phyloP scores from a whole-genome alignment of 805 yeast genomes.

The Torulaspora franciscae region DNA sequence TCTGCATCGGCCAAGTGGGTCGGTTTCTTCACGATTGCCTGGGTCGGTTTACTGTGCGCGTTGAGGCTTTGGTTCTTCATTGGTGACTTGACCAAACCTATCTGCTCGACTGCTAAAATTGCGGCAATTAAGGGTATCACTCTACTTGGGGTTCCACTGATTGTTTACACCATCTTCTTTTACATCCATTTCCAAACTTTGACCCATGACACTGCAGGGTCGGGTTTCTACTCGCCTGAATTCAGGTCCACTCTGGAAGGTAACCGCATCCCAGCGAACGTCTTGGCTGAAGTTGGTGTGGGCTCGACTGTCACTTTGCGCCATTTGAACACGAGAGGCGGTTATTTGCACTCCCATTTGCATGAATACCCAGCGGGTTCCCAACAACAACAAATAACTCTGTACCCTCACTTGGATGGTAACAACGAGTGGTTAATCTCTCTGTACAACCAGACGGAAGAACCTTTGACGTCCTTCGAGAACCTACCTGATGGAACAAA shows the following conservation, averaged over 20 bases:
- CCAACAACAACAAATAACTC: slow-evolving; percentile 75
- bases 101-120: slow-evolving; percentile 43
- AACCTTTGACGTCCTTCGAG: slow-evolving; percentile 52
- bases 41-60: slow-evolving; percentile 63
- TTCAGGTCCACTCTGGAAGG: slow-evolving; percentile 62
- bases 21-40: slow-evolving; percentile 72
- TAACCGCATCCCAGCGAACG: slow-evolving; percentile 53
- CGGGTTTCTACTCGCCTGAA: slow-evolving; percentile 66
- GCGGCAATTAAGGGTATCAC: slow-evolving; percentile 47
- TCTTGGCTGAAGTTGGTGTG: slow-evolving; percentile 65
- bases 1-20: slow-evolving; percentile 80
- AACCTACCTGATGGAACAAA: slow-evolving; percentile 65
- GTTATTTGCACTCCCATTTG: slow-evolving; percentile 78
- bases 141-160: slow-evolving; percentile 54
- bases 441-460: slow-evolving; percentile 52
- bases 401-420: slow-evolving; percentile 71
- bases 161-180: slow-evolving; percentile 55
- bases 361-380: slow-evolving; percentile 72
- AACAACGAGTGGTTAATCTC: slow-evolving; percentile 73
- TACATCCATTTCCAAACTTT: slow-evolving; percentile 58
- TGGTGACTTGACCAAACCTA: slow-evolving; percentile 59
- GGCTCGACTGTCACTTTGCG: slow-evolving; percentile 63
- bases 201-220: slow-evolving; percentile 61
- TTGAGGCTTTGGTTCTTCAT: slow-evolving; percentile 64
- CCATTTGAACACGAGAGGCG: slow-evolving; percentile 69